Evolutionary conservation across 1,139 yeast genomes (phyloP).

Genomic region (Pichia sp.): DNA sequence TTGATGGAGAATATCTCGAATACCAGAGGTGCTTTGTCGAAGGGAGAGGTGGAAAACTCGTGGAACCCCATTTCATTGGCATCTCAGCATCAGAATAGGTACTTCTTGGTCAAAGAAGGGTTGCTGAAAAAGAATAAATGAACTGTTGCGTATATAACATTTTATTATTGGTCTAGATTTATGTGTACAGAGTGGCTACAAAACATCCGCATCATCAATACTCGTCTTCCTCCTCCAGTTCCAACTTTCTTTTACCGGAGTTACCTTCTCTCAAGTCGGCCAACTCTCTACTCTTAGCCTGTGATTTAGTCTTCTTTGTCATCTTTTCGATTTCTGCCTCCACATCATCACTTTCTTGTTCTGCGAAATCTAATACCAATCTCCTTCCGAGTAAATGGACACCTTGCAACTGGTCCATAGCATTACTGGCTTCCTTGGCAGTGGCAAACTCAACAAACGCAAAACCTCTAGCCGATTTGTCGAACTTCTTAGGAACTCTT

Average conservation of each 20-base stretch:
- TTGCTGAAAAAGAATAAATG: constrained; percentile 33
- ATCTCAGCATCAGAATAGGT: constrained; percentile 30
- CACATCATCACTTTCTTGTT: constrained; percentile 72
- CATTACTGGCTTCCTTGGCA: constrained; percentile 88
- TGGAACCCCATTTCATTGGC: constrained; percentile 39
- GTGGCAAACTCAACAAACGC: constrained; percentile 92
- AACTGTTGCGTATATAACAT: neutral
- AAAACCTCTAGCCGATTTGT: constrained; percentile 93
- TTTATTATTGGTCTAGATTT: neutral
- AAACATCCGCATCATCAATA: constrained; percentile 1
- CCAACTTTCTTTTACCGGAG: constrained; percentile 67
- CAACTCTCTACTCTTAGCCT: constrained; percentile 70
- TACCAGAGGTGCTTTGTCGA: constrained; percentile 23
- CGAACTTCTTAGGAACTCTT: constrained; percentile 94
- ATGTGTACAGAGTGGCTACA: constrained; percentile 3
- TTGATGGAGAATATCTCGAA: constrained; percentile 26
- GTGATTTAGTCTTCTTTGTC: constrained; percentile 81
- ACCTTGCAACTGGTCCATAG: constrained; percentile 92
- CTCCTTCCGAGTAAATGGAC: constrained; percentile 96
- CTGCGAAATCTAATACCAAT: constrained; percentile 89
- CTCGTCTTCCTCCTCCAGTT: constrained; percentile 32
- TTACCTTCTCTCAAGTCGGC: constrained; percentile 60
- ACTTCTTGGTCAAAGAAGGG: constrained; percentile 39
- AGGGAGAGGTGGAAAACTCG: constrained; percentile 36
- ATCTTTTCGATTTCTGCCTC: constrained; percentile 87